These are phyloP conservation scores for Aspergillus clavatus DNA, from an alignment of 2,329 filamentous ascomycete genomes.

Conservation along the genomic window DNA sequence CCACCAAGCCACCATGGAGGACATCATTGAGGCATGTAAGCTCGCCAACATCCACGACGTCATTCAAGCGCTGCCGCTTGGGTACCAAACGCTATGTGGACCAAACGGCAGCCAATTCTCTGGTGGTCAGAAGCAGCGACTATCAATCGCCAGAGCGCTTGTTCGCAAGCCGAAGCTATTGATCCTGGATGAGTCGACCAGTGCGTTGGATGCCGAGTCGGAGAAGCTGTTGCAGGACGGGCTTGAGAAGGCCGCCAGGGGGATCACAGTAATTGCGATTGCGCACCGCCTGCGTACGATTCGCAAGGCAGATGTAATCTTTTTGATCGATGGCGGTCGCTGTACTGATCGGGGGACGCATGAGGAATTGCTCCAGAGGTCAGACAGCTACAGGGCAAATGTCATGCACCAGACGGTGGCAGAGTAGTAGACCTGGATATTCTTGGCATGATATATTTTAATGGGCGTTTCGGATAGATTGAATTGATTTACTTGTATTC, in stretches of 20 bases:
- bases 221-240: slow-evolving; percentile 46
- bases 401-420: slow-evolving; percentile 36
- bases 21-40: slow-evolving; percentile 63
- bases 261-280: slow-evolving; percentile 41
- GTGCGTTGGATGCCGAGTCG: slow-evolving; percentile 53
- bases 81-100: slow-evolving; percentile 59
- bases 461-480: neutral
- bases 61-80: slow-evolving; percentile 58
- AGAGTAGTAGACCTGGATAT: too few species aligned
- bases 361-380: slow-evolving; percentile 51
- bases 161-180: slow-evolving; percentile 52
- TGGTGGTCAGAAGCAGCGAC: slow-evolving; percentile 55
- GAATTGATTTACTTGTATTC: too few species aligned
- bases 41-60: slow-evolving; percentile 68
- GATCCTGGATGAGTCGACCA: slow-evolving; percentile 59
- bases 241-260: slow-evolving; percentile 29
- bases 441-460: neutral
- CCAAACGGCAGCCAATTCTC: slow-evolving; percentile 53
- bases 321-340: slow-evolving; percentile 65
- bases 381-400: slow-evolving; percentile 38
- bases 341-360: slow-evolving; percentile 61
- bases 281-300: slow-evolving; percentile 42
- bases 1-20: slow-evolving; percentile 52
- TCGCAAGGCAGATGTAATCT: slow-evolving; percentile 73
- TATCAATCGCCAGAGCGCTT: slow-evolving; percentile 56